Percentiles rank a stretch among this genome's conserved stretches.
Conservation (phyloP, 441 rosid species). For the Erysimum cheiri region DNA sequence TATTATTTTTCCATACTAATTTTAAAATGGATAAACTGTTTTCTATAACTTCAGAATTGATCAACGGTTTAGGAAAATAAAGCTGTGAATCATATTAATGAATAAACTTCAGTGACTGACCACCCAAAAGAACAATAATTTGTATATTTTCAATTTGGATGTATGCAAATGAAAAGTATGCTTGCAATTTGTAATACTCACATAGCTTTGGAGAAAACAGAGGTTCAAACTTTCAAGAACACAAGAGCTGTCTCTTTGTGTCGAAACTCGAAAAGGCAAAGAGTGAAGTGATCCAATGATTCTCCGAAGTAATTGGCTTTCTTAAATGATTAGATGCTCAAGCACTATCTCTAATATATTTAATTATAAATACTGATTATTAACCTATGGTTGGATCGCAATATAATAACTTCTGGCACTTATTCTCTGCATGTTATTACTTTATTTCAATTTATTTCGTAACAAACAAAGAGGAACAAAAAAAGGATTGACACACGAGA, state of each 20-base stretch:
- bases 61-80: background rate
- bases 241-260: constrained; percentile 31
- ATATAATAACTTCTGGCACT: constrained; percentile 24
- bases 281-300: constrained; percentile 41
- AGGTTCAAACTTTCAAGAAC: constrained; percentile 27
- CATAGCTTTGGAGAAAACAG: constrained; percentile 14
- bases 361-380: constrained; percentile 7
- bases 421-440: constrained; percentile 34
- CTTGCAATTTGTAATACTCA: background rate
- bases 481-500: constrained; percentile 27
- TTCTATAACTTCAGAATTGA: background rate
- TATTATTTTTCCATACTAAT: background rate
- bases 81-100: background rate
- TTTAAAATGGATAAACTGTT: background rate
- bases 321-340: constrained; percentile 48
- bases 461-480: background rate
- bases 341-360: constrained; percentile 38
- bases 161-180: constrained; percentile 26
- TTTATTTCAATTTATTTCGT: constrained; percentile 5
- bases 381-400: constrained; percentile 35
- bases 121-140: background rate
- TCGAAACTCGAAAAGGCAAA: constrained; percentile 34
- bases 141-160: constrained; percentile 8
- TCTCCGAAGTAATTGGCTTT: constrained; percentile 34
- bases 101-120: background rate